Percentiles rank a stretch among this genome's conserved stretches.
phyloP scores from a whole-genome alignment of 768 basidiomycete genomes.

The Mycena olivaceomarginata region DNA sequence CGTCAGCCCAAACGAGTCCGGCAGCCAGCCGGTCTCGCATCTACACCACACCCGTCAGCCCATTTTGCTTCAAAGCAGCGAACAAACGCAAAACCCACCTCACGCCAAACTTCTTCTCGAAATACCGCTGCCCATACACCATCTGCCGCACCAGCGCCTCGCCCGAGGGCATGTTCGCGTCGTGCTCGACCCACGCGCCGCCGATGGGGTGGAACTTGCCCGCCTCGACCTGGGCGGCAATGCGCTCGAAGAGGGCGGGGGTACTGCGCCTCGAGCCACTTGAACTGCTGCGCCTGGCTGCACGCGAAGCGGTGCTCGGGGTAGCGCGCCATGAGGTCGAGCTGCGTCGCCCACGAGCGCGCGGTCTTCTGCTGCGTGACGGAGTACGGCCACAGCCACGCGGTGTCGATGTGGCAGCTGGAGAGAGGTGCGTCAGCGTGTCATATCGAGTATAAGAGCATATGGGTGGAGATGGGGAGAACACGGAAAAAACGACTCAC shows the following conservation, averaged over 20 bases:
- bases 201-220: slow-evolving; percentile 94
- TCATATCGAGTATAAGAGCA: background rate
- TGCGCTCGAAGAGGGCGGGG: slow-evolving; percentile 81
- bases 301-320: slow-evolving; percentile 97
- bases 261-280: slow-evolving; percentile 86
- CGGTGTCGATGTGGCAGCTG: slow-evolving; percentile 90
- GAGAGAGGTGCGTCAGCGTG: background rate
- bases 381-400: slow-evolving; percentile 96
- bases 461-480: background rate
- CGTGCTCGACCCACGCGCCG: slow-evolving; percentile 95
- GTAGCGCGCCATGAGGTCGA: slow-evolving; percentile 98
- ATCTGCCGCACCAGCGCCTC: slow-evolving; percentile 96
- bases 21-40: slow-evolving; percentile 89
- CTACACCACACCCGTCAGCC: background rate
- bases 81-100: slow-evolving; percentile 46
- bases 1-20: slow-evolving; percentile 95
- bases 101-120: slow-evolving; percentile 76
- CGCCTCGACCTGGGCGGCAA: slow-evolving; percentile 84
- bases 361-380: slow-evolving; percentile 99
- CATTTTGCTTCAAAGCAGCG: no score
- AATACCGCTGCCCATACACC: slow-evolving; percentile 94
- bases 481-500: slow-evolving; percentile 27
- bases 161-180: slow-evolving; percentile 96
- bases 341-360: slow-evolving; percentile 96
- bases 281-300: slow-evolving; percentile 93